Evolutionary conservation across 2,329 filamentous ascomycete genomes (phyloP).

Genomic region (Aspergillus sp.): DNA sequence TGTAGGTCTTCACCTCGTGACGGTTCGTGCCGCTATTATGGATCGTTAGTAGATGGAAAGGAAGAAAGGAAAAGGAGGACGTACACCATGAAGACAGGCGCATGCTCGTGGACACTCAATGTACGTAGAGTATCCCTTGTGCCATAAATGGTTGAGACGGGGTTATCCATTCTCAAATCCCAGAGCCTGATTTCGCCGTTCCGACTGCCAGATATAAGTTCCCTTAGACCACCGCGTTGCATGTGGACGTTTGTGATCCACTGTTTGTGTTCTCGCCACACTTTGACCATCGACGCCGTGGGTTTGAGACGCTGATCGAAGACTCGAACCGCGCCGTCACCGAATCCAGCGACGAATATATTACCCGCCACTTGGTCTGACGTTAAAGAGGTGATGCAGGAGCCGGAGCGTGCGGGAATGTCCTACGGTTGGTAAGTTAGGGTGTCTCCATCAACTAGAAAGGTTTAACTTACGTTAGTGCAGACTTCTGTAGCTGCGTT

Average conservation of each 20-base stretch:
- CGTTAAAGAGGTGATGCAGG: constrained; percentile 92
- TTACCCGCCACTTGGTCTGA: constrained; percentile 98
- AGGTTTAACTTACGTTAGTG: constrained; percentile 57
- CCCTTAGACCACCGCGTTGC: constrained; percentile 89
- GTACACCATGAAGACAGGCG: constrained; percentile 92
- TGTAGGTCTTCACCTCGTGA: constrained; percentile 89
- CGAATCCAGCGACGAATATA: constrained; percentile 93
- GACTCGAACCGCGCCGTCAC: constrained; percentile 88
- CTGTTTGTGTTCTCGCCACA: constrained; percentile 93
- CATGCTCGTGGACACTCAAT: constrained; percentile 90
- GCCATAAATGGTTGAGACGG: constrained; percentile 70
- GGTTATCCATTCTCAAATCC: constrained; percentile 87
- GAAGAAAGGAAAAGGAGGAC: constrained; percentile 36
- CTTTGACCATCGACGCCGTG: constrained; percentile 88
- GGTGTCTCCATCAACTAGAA: not conserved
- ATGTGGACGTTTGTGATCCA: constrained; percentile 97
- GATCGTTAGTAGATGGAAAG: not conserved
- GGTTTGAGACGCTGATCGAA: constrained; percentile 86
- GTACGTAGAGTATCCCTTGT: constrained; percentile 79
- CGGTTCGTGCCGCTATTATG: constrained; percentile 74
- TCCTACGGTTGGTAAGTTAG: constrained; percentile 51
- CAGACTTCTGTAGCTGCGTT: constrained; percentile 92
- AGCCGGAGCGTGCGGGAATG: constrained; percentile 90
- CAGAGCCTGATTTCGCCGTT: constrained; percentile 94
- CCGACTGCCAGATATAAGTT: constrained; percentile 84